Evolutionary conservation across 768 basidiomycete species (phyloP), one percentile per base, ranked within the genome.

Genomic region (Rhizopogon rudus): DNA sequence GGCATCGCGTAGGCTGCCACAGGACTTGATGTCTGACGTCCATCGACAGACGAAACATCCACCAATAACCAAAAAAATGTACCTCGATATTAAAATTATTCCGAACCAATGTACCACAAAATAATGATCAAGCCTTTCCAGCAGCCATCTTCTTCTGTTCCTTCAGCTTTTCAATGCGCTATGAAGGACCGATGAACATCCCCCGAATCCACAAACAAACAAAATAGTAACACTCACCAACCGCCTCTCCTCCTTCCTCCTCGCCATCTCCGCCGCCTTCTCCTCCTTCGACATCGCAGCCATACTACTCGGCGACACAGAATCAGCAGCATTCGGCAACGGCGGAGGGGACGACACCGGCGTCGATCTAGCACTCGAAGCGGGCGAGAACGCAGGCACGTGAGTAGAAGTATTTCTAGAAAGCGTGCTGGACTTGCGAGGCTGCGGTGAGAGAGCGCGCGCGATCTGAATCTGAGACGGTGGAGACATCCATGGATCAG

Each of bases 191-290:
- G 29, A 48, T 13, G 7, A 56, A 14, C 39, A 44, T 13, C 3
- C 41, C 5, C 5, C 35, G 20, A 13, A n/a, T 35, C 57, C 25
- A 57, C 51, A 25, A 22, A 14, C 3, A 2, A 25, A 13, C 17
- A 14, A 22, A 5, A 49, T 43, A 43, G 53, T 14, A 41, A 33
- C 16, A 71, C 81, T 17, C 52, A 92, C 92, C 76, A 91, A 84
- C 68, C 88, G 93, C 44, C 96, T 75, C 68, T 98, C 96, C 67
- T 98, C 95, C 65, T 95, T 88, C 56, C 94, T 77, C 59, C 88
- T 77, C 7, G 88, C 88, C 85, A 98, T 88, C 74, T 97, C 93
- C n/a, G 84, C 85, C 1, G 91, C 91, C 69, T 90, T 96, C 61
- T 95, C 93, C 69, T 97, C 96, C 68, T 93, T 97, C 28, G 82